These are phyloP conservation scores for Ganoderma boninense DNA, from an alignment of 1,284 basidiomycete genomes.

Conservation along the genomic window DNA sequence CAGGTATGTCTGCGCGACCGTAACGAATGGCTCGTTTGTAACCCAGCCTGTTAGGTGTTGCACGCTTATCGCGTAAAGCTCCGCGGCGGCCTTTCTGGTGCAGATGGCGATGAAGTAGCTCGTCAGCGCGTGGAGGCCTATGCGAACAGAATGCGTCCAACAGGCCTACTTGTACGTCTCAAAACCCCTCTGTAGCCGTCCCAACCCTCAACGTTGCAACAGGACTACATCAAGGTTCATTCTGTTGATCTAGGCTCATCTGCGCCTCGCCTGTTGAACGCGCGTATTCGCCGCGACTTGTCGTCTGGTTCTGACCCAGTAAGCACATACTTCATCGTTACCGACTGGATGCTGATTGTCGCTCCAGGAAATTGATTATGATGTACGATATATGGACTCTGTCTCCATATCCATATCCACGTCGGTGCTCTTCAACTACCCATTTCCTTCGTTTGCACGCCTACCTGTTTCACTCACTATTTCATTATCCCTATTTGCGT, in stretches of 20 bases:
- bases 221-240: slow-evolving; percentile 82
- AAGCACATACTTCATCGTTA: slow-evolving; percentile 29
- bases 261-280: slow-evolving; percentile 71
- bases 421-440: slow-evolving; percentile 85
- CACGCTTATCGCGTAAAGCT: slow-evolving; percentile 79
- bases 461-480: slow-evolving; percentile 83
- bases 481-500: slow-evolving; percentile 79
- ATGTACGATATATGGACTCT: slow-evolving; percentile 74
- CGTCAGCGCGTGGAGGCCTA: slow-evolving; percentile 74
- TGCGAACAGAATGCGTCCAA: slow-evolving; percentile 74
- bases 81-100: slow-evolving; percentile 63
- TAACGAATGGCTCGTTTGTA: background rate
- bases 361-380: slow-evolving; percentile 64
- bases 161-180: slow-evolving; percentile 66
- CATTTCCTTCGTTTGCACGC: slow-evolving; percentile 79
- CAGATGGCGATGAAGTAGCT: slow-evolving; percentile 76
- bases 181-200: slow-evolving; percentile 3
- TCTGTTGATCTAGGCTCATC: slow-evolving; percentile 76
- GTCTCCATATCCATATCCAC: slow-evolving; percentile 82
- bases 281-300: slow-evolving; percentile 50
- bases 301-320: slow-evolving; percentile 38
- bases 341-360: background rate
- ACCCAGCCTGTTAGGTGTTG: slow-evolving; percentile 56
- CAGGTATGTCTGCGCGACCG: slow-evolving; percentile 55
- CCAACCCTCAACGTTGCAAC: slow-evolving; percentile 2